A percentile compares a stretch with the other conserved stretches of the same genome.
Conservation (phyloP, 2,329 filamentous ascomycete species). For the Cladosporium sp. region DNA sequence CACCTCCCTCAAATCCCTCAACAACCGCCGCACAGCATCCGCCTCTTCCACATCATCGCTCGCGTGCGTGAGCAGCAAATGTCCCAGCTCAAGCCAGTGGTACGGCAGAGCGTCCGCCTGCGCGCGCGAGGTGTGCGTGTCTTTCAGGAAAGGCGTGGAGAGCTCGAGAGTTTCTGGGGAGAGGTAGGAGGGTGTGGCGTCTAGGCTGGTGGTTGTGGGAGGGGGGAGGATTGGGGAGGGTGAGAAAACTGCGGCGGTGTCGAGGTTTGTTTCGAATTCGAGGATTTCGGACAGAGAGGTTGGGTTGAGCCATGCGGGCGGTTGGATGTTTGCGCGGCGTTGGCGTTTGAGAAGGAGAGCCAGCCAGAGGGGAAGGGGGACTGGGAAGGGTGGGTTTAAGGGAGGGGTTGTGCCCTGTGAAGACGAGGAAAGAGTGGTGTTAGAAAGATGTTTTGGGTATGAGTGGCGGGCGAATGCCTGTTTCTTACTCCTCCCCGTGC, state of each 20-base stretch:
- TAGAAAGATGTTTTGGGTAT: neutral
- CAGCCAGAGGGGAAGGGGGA: conserved; percentile 83
- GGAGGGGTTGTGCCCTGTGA: conserved; percentile 68
- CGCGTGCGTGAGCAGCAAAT: conserved; percentile 80
- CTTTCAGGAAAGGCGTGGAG: conserved; percentile 67
- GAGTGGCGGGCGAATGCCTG: neutral
- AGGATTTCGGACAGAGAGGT: conserved; percentile 72
- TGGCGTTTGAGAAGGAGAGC: conserved; percentile 93
- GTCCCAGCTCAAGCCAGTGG: conserved; percentile 89
- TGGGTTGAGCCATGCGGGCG: conserved; percentile 81
- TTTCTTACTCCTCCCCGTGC: conserved; percentile 14
- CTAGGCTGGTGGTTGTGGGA: conserved; percentile 33
- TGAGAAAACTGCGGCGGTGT: conserved; percentile 65
- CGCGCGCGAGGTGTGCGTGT: conserved; percentile 64
- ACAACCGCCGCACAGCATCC: conserved; percentile 66
- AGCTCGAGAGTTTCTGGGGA: conserved; percentile 24
- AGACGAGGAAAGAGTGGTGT: neutral
- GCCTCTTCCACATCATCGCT: conserved; percentile 73
- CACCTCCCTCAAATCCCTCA: conserved; percentile 81
- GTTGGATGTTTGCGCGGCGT: conserved; percentile 83
- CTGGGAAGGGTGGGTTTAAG: conserved; percentile 75
- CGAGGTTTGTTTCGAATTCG: conserved; percentile 68
- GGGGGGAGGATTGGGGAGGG: conserved; percentile 65
- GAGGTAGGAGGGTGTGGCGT: conserved; percentile 26
- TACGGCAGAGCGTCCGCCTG: conserved; percentile 73